A percentile compares a stretch with the other conserved stretches of the same genome.
These are phyloP conservation scores for Xerocomus amazonicus DNA, from an alignment of 1,284 basidiomycete genomes.

Conservation along the genomic window DNA sequence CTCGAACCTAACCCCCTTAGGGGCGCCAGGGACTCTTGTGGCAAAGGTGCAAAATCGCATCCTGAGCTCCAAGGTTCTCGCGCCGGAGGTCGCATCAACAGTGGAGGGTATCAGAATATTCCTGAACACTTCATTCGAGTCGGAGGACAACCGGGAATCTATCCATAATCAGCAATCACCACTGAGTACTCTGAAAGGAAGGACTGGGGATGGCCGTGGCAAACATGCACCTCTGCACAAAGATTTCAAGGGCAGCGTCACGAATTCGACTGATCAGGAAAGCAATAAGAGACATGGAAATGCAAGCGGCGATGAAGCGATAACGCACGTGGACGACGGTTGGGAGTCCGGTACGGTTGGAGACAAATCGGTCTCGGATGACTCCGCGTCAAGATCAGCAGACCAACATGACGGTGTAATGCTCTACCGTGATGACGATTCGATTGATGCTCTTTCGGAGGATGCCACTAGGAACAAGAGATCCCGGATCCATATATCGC, in stretches of 20 bases:
- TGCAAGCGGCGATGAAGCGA: slow-evolving; percentile 10
- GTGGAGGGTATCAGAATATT: slow-evolving; percentile 49
- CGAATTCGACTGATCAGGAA: slow-evolving; percentile 16
- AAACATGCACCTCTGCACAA: neutral
- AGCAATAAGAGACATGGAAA: slow-evolving; percentile 30
- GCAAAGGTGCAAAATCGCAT: slow-evolving; percentile 72
- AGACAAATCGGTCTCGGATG: slow-evolving; percentile 25
- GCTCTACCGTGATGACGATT: slow-evolving; percentile 11
- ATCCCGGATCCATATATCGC: slow-evolving; percentile 10
- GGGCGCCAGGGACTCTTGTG: slow-evolving; percentile 41
- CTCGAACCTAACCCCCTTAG: slow-evolving; percentile 30
- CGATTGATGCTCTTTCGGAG: slow-evolving; percentile 6
- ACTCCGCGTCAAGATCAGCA: slow-evolving; percentile 43
- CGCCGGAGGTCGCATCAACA: slow-evolving; percentile 53
- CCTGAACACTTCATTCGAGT: slow-evolving; percentile 35
- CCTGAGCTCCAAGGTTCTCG: slow-evolving; percentile 73
- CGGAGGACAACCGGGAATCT: neutral
- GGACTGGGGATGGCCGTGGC: neutral
- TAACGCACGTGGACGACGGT: slow-evolving; percentile 33
- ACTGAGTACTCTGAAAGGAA: slow-evolving; percentile 9
- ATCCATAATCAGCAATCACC: neutral
- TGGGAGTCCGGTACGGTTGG: slow-evolving; percentile 61
- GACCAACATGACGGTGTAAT: slow-evolving; percentile 18
- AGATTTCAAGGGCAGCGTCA: neutral
- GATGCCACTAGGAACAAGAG: slow-evolving; percentile 7